Evolutionary conservation across 2,329 filamentous ascomycete species (phyloP), one percentile per base, ranked within the genome.

Genomic region (Aspergillus sp.): DNA sequence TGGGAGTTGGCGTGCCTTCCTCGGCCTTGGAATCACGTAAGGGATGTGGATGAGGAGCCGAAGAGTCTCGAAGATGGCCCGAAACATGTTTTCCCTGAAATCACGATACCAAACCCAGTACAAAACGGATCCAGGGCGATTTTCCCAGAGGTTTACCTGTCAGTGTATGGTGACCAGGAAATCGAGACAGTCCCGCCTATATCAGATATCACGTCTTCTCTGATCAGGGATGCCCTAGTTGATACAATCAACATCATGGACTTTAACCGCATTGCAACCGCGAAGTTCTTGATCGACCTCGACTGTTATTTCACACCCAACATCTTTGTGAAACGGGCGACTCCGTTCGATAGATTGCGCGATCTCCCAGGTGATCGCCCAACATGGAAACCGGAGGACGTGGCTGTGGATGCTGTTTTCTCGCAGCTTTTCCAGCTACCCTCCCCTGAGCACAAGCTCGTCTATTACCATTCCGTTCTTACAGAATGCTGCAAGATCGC

Each of bases 311-410:
- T 96, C 78, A 85, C 92, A 0, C 86, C 90, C 9, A 86, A 87
- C 55, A 97, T 91, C 1, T 99, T 99, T 73, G 88, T 96, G 57
- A 96, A 96, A 77, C 89, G 95, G 57, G 93, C 91, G 1, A 97
- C 91, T 1, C 87, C 92, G 0, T 97, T 96, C 68, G 95, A 99
- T 73, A 89, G 92, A 69, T 84, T 99, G 49, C 85, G 89, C 35
- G 85, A 88, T 45, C 69, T 84, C 19, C 72, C 80, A 1, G 88
- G 88, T 46, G 78, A 85, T 54, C 83, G 84, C 62, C 86, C 89
- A 14, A 93, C 91, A 0, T 99, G 95, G 93, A 99, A 99, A 75
- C 92, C 95, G 0, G 95, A 99, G 77, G 95, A 99, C 75, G 90
- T 98, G 58, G 90, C 90, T 3, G 91, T 99, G n/a, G 95, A 99